Percentiles rank a stretch among this genome's conserved stretches.
Conservation (phyloP, 148 eudicot genomes). For the Cornus kousa region DNA sequence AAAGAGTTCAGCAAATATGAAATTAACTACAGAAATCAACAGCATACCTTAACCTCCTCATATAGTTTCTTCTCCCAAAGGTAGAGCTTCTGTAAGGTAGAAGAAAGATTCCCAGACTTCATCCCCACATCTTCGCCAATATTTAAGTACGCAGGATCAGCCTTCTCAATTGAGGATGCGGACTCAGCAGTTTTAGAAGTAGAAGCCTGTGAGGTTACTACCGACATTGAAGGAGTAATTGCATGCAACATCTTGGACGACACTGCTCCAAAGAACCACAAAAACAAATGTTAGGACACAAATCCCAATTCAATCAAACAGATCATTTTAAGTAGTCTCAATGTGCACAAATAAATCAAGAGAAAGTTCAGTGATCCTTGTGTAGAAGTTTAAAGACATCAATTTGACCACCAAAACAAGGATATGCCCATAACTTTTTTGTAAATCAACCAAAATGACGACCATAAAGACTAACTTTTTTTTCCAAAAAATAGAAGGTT, state of each 20-base stretch:
- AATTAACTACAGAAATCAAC: slow-evolving; percentile 15
- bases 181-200: slow-evolving; percentile 41
- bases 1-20: slow-evolving; percentile 6
- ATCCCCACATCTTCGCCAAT: slow-evolving; percentile 50
- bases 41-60: slow-evolving; percentile 86
- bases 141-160: slow-evolving; percentile 27
- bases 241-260: slow-evolving; percentile 82
- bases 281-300: slow-evolving; percentile 10
- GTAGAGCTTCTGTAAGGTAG: slow-evolving; percentile 80
- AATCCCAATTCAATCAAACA: background rate
- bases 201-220: slow-evolving; percentile 42
- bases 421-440: background rate
- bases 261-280: slow-evolving; percentile 40
- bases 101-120: slow-evolving; percentile 66
- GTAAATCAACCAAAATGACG: background rate
- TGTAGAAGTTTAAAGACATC: background rate
- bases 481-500: too few species aligned
- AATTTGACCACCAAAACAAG: slow-evolving; percentile 3
- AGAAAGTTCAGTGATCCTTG: background rate
- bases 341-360: background rate
- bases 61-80: slow-evolving; percentile 96
- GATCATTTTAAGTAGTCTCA: background rate
- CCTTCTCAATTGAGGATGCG: slow-evolving; percentile 18
- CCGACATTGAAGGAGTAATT: slow-evolving; percentile 53
- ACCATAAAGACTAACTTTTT: background rate